Evolutionary conservation across 1,139 yeast species (phyloP), one percentile per base, ranked within the genome.

Genomic region (Candida pseudoviswanathii): DNA sequence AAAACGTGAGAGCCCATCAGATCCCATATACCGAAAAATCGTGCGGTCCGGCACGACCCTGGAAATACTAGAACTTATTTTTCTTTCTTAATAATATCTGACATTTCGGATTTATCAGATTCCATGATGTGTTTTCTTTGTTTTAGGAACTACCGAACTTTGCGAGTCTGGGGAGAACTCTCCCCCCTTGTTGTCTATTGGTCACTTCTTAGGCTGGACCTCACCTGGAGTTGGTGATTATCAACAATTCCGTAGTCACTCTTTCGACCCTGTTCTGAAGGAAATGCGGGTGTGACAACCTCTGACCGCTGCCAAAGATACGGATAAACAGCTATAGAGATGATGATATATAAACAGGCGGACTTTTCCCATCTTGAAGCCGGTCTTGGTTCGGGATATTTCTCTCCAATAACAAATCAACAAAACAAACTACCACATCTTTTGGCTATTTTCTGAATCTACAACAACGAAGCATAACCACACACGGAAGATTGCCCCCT

Each of bases 71-170:
- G 4, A 36, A 2, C 9, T 5, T 2, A 7, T 6, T 36, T 36
- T 36, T 36, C 16, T 16, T 16, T 16, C 16, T 16, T 16, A 36
- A 22, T 36, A 36, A 36, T 36, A 24, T 36, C 10, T 36, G 40
- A 36, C 27, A 36, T 22, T 36, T 36, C 40, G 40, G 40, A 36
- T 22, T 24, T 36, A 21, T 21, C 2, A 3, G 9, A 36, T 9
- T 36, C 25, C 40, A 36, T 36, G 27, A 36, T 22, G 40, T 22
- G 3, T 22, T 22, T 22, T 36, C 4, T 36, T 36, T 36, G 22
- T 22, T 34, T 34, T 34, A n/a, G 26, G 27, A 36, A 16, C 22
- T 36, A 36, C 40, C 40, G 40, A 36, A 36, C 40, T 26, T 8
- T 16, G 40, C 40, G 40, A 9, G 9, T 8, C 22, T 7, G 7